These are phyloP conservation scores for Debaryomyces nepalensis DNA, from an alignment of 1,139 yeast species.

Conservation along the genomic window DNA sequence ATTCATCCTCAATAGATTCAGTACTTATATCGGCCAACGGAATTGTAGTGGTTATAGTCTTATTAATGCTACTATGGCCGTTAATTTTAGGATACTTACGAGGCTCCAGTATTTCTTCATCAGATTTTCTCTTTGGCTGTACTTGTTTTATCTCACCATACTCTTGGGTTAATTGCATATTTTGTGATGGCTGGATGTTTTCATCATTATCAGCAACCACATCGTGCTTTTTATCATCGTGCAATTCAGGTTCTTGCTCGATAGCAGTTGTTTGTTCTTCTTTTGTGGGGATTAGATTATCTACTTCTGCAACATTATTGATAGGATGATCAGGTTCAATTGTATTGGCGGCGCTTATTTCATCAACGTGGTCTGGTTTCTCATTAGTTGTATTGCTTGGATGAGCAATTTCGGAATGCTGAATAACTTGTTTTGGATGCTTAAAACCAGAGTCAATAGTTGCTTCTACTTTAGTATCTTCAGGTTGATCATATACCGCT, in stretches of 20 bases:
- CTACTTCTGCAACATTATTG: neutral
- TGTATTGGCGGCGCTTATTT: neutral
- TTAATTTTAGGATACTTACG: conserved; percentile 10
- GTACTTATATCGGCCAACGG: conserved; percentile 36
- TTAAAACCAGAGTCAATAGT: too few relatives aligned
- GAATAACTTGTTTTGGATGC: neutral
- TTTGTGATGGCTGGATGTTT: conserved; percentile 17
- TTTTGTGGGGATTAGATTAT: neutral
- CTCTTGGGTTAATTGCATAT: conserved; percentile 30
- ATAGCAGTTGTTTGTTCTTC: neutral
- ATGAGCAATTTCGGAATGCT: neutral
- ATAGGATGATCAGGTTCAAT: neutral
- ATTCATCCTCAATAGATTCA: conserved; percentile 15
- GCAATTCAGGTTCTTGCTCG: neutral
- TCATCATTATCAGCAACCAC: neutral
- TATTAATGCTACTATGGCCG: neutral
- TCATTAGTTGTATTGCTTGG: neutral
- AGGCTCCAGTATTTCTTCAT: neutral
- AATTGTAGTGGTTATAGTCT: conserved; percentile 26
- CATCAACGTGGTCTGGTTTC: neutral
- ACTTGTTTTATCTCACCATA: conserved; percentile 8
- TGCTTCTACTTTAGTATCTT: too few relatives aligned
- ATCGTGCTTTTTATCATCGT: neutral
- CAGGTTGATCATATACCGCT: too few relatives aligned
- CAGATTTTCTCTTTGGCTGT: conserved; percentile 6